A percentile compares a stretch with the other conserved stretches of the same genome.
These are phyloP conservation scores for Tricholoma bakamatsutake DNA, from an alignment of 768 basidiomycete genomes.

Conservation along the genomic window DNA sequence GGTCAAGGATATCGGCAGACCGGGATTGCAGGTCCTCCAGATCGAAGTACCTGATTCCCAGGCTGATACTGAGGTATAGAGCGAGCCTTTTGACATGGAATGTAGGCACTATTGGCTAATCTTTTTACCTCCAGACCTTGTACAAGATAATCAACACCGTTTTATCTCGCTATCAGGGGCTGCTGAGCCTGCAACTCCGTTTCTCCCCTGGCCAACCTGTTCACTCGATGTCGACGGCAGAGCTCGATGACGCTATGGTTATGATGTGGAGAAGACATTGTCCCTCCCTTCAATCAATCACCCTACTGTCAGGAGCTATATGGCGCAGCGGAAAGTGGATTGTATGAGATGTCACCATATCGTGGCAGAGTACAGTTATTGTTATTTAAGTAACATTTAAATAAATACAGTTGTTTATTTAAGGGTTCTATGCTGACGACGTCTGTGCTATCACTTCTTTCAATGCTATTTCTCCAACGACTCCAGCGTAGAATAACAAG, in stretches of 20 bases:
- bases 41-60: constrained; percentile 23
- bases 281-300: constrained; percentile 19
- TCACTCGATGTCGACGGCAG: neutral
- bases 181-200: constrained; percentile 25
- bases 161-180: constrained; percentile 32
- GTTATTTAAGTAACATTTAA: too few relatives aligned
- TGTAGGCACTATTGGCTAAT: neutral
- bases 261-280: constrained; percentile 22
- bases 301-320: constrained; percentile 23
- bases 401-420: neutral
- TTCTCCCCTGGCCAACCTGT: constrained; percentile 6
- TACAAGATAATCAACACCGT: constrained; percentile 35
- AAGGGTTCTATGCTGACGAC: neutral
- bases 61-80: constrained; percentile 27
- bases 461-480: too few relatives aligned
- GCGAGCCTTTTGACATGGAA: neutral
- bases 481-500: too few relatives aligned
- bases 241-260: constrained; percentile 14
- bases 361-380: neutral
- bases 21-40: constrained; percentile 22
- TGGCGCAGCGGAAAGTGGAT: constrained; percentile 11
- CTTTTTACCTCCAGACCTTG: constrained; percentile 20
- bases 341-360: neutral
- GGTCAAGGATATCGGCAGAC: constrained; percentile 8
- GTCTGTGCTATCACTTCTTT: too few relatives aligned